A percentile compares a stretch with the other conserved stretches of the same genome.
Conservation (phyloP, 176 grass and related monocot species). For the Coix lacrymajobi region DNA sequence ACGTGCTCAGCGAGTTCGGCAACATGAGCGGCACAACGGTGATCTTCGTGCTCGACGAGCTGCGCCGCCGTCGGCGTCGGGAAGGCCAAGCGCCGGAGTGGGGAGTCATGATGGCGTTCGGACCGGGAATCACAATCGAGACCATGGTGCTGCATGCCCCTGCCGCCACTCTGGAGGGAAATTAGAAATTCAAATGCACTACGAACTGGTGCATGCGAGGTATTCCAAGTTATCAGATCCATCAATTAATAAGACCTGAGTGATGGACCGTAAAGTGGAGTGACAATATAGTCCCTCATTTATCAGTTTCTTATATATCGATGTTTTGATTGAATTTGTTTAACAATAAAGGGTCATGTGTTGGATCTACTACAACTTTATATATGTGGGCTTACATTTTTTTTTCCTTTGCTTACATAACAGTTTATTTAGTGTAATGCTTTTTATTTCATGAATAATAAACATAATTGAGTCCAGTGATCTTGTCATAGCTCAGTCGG, state of each 20-base stretch:
- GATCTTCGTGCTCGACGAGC: constrained; percentile 49
- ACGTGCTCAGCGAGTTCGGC: constrained; percentile 36
- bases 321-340: no score
- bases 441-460: not conserved
- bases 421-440: not conserved
- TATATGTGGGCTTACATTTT: not conserved
- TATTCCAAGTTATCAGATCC: not conserved
- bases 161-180: not conserved
- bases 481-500: no score
- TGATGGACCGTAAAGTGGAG: no score
- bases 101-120: constrained; percentile 50
- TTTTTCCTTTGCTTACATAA: not conserved
- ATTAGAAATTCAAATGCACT: not conserved
- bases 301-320: no score
- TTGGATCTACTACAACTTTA: not conserved
- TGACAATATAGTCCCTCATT: no score
- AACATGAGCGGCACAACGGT: constrained; percentile 47
- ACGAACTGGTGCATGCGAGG: not conserved
- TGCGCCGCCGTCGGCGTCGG: not conserved
- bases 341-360: not conserved
- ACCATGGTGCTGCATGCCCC: constrained; percentile 28
- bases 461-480: not conserved
- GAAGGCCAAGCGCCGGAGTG: not conserved
- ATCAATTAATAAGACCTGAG: not conserved
- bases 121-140: constrained; percentile 49